phyloP scores from a whole-genome alignment of 768 basidiomycete species.

The Cystobasidium ongulense region DNA sequence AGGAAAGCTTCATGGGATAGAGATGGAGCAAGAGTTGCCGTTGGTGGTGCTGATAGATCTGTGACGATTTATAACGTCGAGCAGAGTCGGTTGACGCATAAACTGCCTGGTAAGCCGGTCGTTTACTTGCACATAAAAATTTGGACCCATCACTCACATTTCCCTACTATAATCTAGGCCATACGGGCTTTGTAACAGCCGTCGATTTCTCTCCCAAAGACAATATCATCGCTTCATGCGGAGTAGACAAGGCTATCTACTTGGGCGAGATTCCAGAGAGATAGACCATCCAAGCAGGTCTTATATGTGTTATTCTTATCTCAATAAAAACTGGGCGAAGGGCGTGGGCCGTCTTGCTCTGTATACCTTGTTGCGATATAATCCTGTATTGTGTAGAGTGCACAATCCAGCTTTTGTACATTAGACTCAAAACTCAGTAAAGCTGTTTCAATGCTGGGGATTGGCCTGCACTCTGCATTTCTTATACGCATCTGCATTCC shows the following conservation, averaged over 20 bases:
- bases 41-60: conserved; percentile 48
- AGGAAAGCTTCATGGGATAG: conserved; percentile 79
- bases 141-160: background rate
- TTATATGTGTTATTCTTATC: background rate
- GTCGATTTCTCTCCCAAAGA: conserved; percentile 95
- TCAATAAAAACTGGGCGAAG: background rate
- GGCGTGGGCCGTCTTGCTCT: background rate
- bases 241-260: conserved; percentile 36
- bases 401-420: no score
- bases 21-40: conserved; percentile 45
- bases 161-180: conserved; percentile 68
- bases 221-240: conserved; percentile 55
- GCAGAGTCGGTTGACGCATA: conserved; percentile 41
- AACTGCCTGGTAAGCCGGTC: conserved; percentile 32
- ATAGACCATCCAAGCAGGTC: background rate
- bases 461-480: no score
- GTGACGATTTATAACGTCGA: conserved; percentile 47
- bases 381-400: background rate
- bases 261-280: conserved; percentile 37
- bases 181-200: conserved; percentile 91
- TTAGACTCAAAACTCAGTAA: no score
- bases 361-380: background rate
- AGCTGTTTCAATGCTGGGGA: no score
- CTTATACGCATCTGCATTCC: no score
- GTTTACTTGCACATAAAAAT: background rate